Conservation (phyloP, 2,329 filamentous ascomycete species). For the Aspergillus brunneoviolaceus region DNA sequence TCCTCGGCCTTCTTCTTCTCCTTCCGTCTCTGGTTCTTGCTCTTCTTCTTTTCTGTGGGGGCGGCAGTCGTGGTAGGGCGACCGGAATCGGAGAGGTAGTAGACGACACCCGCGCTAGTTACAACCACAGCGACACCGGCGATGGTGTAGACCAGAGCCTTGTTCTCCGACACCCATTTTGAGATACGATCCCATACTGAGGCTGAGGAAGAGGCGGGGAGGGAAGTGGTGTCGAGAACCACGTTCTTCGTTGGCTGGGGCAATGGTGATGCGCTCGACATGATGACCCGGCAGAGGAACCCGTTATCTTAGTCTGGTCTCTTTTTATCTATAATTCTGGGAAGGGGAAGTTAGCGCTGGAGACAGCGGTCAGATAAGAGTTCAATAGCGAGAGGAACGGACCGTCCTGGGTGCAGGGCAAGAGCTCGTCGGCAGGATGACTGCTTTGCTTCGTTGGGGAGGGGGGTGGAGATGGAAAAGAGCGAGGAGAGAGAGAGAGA, state of each 20-base stretch:
- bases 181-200: constrained; percentile 87
- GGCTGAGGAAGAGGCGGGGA: constrained; percentile 54
- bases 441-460: constrained; percentile 13
- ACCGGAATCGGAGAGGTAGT: constrained; percentile 70
- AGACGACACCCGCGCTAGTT: constrained; percentile 86
- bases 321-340: constrained; percentile 15
- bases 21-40: constrained; percentile 89
- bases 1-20: constrained; percentile 56
- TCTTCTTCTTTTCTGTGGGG: constrained; percentile 63
- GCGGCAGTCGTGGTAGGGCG: constrained; percentile 41
- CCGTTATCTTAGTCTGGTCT: constrained; percentile 12
- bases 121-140: constrained; percentile 91
- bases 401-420: constrained; percentile 23
- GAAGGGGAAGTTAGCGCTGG: constrained; percentile 2
- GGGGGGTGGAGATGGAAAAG: constrained; percentile 22
- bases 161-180: constrained; percentile 92
- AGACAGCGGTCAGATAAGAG: neutral
- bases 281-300: constrained; percentile 31
- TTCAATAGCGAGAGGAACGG: neutral
- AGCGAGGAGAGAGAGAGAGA: constrained; percentile 24
- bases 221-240: constrained; percentile 41
- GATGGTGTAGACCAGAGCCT: constrained; percentile 92
- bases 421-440: constrained; percentile 16
- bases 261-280: constrained; percentile 42
- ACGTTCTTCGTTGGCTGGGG: constrained; percentile 38